Base-by-base conservation (phyloP, 805 yeast genomes). In the Crinitomyces ghanaensis region DNA sequence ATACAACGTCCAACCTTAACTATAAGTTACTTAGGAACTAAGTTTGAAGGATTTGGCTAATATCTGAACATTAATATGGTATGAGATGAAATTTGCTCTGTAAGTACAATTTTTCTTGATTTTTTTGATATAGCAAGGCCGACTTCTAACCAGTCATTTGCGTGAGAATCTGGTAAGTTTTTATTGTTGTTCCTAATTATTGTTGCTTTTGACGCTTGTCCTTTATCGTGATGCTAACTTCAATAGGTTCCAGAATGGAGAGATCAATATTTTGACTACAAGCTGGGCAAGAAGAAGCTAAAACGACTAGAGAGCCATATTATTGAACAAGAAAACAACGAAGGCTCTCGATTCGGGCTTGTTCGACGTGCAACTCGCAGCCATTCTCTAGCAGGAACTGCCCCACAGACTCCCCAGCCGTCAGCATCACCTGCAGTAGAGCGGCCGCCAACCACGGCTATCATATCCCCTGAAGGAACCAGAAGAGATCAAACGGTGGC, bases 241-340 rank as follows among this genome's bases (percentile, higher is more conserved):
- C n/a, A 13, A 15, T 36, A 46, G 52, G 59, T 63, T 5, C 68
- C 69, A 1, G 68, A 63, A 40, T 63, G 68, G 68, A 46, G 61
- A 25, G 43, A 53, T 30, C 63, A 59, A 39, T 63, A 63, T 37
- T 40, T 63, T 13, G 60, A 63, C 44, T 63, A 63, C 34, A 52
- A 53, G 56, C 49, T 46, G 7, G 79, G 80, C 26, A 74, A 74
- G 49, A 67, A 69, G 49, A 50, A 63, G 26, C 66, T 74, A 35
- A 66, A 67, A n/a, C n/a, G n/a, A n/a, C n/a, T n/a, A 39, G 57
- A 57, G 34, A 48, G 63, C n/a, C 37, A 26, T 28, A 41, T 46
- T 35, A 43, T 28, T 7, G 21, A 25, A 14, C 38, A n/a, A n/a
- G n/a, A n/a, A n/a, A n/a, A n/a, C n/a, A n/a, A n/a, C n/a, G n/a